Evolutionary conservation across 2,329 filamentous ascomycete species (phyloP).

Genomic region (Calonectria leucothoes): DNA sequence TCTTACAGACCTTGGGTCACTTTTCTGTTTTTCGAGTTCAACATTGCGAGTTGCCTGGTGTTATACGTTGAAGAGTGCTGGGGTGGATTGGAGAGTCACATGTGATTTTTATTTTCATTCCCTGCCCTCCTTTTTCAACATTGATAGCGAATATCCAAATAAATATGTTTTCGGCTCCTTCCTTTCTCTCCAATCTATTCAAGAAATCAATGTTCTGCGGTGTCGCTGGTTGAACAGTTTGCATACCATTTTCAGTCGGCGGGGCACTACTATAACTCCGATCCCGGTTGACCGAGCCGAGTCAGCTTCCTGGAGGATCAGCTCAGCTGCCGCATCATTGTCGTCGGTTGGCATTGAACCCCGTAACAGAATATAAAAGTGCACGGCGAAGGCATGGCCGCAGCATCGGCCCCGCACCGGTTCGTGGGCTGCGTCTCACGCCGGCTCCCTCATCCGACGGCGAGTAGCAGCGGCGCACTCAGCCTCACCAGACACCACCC

Average conservation of each 20-base stretch:
- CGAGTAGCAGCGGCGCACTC: neutral
- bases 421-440: neutral
- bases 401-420: neutral
- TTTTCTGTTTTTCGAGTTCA: neutral
- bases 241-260: neutral
- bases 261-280: neutral
- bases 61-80: neutral
- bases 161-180: neutral
- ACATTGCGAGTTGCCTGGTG: neutral
- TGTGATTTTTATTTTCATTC: neutral
- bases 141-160: neutral
- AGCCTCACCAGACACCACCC: constrained; percentile 1
- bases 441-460: neutral
- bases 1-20: neutral
- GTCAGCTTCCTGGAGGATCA: neutral
- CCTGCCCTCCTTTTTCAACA: neutral
- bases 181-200: too few relatives aligned
- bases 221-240: neutral
- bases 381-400: neutral
- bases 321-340: too few relatives aligned
- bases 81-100: neutral
- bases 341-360: too few relatives aligned
- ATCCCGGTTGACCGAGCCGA: neutral
- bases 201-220: neutral
- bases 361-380: neutral